Base-by-base conservation (phyloP, 352 stramenopile species). In the Pythium utonaiense region DNA sequence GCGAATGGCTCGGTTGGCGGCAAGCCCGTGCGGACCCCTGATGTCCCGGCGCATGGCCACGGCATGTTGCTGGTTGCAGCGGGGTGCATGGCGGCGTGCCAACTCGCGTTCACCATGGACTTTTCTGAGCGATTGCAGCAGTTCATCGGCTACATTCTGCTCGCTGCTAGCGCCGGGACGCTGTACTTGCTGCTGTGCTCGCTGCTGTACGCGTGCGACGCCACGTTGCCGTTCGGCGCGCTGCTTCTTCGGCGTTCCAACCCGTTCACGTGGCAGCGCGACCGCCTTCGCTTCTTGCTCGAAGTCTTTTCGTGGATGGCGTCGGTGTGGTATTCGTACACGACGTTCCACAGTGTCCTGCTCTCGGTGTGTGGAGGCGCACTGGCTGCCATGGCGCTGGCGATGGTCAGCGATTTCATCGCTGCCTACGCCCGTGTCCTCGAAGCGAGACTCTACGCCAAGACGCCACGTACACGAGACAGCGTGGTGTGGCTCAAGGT, bases 271-370 rank as follows among this genome's bases (percentile, higher is more conserved):
- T 88, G 80, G 78, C 56, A 70, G 9, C 49, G 69, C 42, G 80
- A 89, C 47, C 74, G 74, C 42, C 55, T 78, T n/a, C 69, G 80
- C 21, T 66, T 86, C 33, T 75, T 92, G 25, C 50, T 93, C 6
- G 82, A 94, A 45, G 69, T 83, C 17, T 92, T 72, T 54, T 86
- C 74, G 12, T 94, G 82, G 82, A 80, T 90, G 53, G 77, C 75
- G 16, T 76, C 74, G 12, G 79, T 94, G 9, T 70, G 82, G 69
- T 88, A 75, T 49, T 80, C 84, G 53, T 93, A 91, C 67, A 84
- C 64, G 44, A 57, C 67, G 6, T 83, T 73, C 40, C 78, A 82
- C 45, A 84, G 68, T 30, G 61, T 57, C 2, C 70, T 67, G 60
- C 47, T 91, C 19, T 75, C 80, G 28, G 74, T 89, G 13, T 34